phyloP scores from a whole-genome alignment of 495 filamentous ascomycete species.

The Neurospora sp. region DNA sequence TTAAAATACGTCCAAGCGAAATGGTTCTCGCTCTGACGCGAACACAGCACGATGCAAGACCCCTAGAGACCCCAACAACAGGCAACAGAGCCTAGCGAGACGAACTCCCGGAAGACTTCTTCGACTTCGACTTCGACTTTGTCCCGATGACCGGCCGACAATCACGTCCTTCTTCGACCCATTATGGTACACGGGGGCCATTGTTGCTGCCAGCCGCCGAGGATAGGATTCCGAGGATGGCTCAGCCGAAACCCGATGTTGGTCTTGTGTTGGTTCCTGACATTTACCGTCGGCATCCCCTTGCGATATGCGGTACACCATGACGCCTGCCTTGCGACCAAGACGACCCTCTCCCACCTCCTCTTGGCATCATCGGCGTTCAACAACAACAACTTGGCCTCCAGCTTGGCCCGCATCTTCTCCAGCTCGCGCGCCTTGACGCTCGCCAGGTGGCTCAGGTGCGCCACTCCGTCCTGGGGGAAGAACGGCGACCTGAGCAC shows the following conservation, averaged over 20 bases:
- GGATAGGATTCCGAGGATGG: background rate
- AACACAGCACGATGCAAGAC: background rate
- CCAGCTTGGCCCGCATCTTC: background rate
- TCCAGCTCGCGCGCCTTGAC: background rate
- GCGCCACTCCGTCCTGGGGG: background rate
- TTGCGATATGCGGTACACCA: conserved; percentile 14
- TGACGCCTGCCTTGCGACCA: conserved; percentile 23
- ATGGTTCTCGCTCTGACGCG: background rate
- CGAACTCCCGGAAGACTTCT: background rate
- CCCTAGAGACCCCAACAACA: background rate
- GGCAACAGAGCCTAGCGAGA: background rate
- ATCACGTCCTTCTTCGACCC: too few relatives aligned
- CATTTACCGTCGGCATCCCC: conserved; percentile 18
- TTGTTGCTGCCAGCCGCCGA: too few relatives aligned
- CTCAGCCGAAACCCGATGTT: conserved; percentile 10
- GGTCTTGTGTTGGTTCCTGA: conserved; percentile 16
- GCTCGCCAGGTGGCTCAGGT: background rate
- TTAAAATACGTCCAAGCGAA: background rate
- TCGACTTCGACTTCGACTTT: background rate
- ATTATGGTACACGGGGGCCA: too few relatives aligned
- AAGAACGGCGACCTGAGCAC: background rate
- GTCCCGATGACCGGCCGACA: too few relatives aligned
- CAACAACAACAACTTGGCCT: background rate
- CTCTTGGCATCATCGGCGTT: background rate
- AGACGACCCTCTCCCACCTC: too few relatives aligned